Percentiles rank a stretch among this genome's conserved stretches.
phyloP scores from a whole-genome alignment of 495 filamentous ascomycete genomes.

The Aspergillus baeticus region DNA sequence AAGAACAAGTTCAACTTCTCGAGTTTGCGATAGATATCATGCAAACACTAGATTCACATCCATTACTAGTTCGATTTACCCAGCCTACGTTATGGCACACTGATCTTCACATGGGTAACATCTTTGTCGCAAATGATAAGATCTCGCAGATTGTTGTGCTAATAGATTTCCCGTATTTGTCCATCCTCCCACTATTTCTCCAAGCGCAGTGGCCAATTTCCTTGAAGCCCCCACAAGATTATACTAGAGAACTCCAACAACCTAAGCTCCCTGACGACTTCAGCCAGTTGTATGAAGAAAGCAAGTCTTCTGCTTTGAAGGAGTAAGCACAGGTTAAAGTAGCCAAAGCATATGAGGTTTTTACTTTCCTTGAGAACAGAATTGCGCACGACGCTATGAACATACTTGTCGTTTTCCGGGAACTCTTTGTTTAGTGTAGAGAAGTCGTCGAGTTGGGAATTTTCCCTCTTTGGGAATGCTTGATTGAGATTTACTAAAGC shows the following conservation, averaged over 20 bases:
- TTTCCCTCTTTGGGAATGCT: slow-evolving; percentile 32
- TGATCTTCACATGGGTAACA: slow-evolving; percentile 29
- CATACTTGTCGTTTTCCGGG: slow-evolving; percentile 30
- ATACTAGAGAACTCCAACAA: slow-evolving; percentile 17
- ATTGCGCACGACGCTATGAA: slow-evolving; percentile 28
- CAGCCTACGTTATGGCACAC: slow-evolving; percentile 34
- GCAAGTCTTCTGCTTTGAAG: slow-evolving; percentile 18
- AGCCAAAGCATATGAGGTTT: slow-evolving; percentile 36
- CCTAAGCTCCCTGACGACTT: slow-evolving; percentile 28
- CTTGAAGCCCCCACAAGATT: slow-evolving; percentile 23
- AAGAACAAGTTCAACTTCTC: slow-evolving; percentile 20
- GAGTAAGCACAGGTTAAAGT: slow-evolving; percentile 20
- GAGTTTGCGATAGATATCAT: slow-evolving; percentile 11
- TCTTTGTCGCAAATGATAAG: slow-evolving; percentile 27
- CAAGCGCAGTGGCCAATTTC: slow-evolving; percentile 33
- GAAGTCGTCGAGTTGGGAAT: slow-evolving; percentile 31
- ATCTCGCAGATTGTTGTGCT: slow-evolving; percentile 20
- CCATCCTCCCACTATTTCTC: slow-evolving; percentile 24
- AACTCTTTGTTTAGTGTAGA: slow-evolving; percentile 33
- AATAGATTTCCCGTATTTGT: slow-evolving; percentile 29
- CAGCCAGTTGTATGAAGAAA: slow-evolving; percentile 21
- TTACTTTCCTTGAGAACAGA: slow-evolving; percentile 27
- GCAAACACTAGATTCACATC: background rate
- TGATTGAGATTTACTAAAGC: slow-evolving; percentile 33
- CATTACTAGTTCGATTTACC: slow-evolving; percentile 12